Percentiles rank a stretch among this genome's conserved stretches.
Evolutionary conservation across 1,139 yeast species (phyloP).

Genomic region (Suhomyces anneliseae): DNA sequence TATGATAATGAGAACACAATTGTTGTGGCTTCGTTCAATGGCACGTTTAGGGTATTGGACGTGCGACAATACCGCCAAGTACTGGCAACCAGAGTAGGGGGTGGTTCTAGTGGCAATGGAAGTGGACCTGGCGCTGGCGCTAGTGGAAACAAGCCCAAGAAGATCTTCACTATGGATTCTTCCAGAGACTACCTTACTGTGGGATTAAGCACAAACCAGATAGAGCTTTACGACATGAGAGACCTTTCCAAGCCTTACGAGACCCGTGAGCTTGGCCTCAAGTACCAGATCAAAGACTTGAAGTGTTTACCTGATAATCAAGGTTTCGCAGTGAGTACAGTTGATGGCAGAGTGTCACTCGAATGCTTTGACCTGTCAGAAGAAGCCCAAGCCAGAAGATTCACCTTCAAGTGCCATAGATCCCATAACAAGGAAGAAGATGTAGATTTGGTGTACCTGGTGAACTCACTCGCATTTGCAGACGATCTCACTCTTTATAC

Average conservation of each 20-base stretch:
- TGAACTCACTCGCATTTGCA: constrained; percentile 64
- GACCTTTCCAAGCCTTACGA: constrained; percentile 46
- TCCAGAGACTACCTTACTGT: constrained; percentile 49
- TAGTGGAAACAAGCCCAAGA: constrained; percentile 24
- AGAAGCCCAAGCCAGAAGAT: constrained; percentile 49
- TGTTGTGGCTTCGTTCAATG: constrained; percentile 59
- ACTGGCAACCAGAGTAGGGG: constrained; percentile 5
- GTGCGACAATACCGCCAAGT: constrained; percentile 22
- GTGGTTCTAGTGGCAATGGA: neutral
- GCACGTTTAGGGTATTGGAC: constrained; percentile 41
- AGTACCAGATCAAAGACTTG: constrained; percentile 66
- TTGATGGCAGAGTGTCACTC: constrained; percentile 85
- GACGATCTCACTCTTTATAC: constrained; percentile 54
- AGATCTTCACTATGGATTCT: constrained; percentile 67
- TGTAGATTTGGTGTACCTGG: constrained; percentile 71
- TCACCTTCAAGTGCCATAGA: constrained; percentile 87
- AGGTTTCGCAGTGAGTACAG: constrained; percentile 78
- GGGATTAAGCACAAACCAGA: constrained; percentile 54
- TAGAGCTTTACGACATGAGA: constrained; percentile 61
- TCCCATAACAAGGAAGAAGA: constrained; percentile 38
- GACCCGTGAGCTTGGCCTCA: constrained; percentile 67
- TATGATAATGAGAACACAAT: constrained; percentile 29
- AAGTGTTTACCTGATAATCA: constrained; percentile 56
- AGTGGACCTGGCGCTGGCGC: neutral
- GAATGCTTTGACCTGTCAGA: constrained; percentile 64